Conservation (phyloP, 768 basidiomycete genomes). For the Cystobasidium onofrii region DNA sequence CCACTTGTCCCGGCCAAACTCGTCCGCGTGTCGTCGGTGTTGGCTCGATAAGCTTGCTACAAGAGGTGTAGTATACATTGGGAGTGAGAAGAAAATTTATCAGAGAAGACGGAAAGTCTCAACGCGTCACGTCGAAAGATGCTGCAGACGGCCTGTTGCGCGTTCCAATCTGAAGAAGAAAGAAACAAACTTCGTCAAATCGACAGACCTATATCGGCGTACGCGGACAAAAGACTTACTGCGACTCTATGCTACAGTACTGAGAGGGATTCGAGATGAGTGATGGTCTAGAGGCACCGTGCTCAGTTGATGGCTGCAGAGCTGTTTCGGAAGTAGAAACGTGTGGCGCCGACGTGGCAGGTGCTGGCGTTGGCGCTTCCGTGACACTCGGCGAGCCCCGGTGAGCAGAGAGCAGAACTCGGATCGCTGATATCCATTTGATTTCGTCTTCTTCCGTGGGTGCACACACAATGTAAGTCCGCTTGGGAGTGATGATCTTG, state of each 20-base stretch:
- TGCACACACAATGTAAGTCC: slow-evolving; percentile 78
- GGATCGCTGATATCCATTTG: slow-evolving; percentile 90
- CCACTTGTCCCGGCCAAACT: too few species aligned
- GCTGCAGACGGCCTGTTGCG: slow-evolving; percentile 2
- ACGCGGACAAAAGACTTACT: slow-evolving; percentile 1
- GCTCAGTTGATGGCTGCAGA: background rate
- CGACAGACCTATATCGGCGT: background rate
- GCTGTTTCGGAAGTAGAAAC: background rate
- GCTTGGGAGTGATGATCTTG: slow-evolving; percentile 92
- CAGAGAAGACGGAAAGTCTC: background rate
- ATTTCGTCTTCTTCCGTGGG: slow-evolving; percentile 97
- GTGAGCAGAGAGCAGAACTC: slow-evolving; percentile 66
- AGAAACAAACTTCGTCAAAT: background rate
- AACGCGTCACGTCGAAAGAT: background rate
- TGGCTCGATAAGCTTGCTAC: background rate
- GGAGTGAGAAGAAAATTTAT: too few species aligned
- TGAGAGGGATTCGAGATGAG: background rate
- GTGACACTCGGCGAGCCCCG: slow-evolving; percentile 10
- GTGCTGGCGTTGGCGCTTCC: slow-evolving; percentile 8
- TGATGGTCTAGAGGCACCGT: background rate
- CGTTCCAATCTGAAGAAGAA: background rate
- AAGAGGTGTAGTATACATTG: background rate
- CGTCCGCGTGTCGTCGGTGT: background rate
- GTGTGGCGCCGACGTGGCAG: background rate
- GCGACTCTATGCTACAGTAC: slow-evolving; percentile 25